Base-by-base conservation (phyloP, 768 basidiomycete species). In the Astraeus odoratus region DNA sequence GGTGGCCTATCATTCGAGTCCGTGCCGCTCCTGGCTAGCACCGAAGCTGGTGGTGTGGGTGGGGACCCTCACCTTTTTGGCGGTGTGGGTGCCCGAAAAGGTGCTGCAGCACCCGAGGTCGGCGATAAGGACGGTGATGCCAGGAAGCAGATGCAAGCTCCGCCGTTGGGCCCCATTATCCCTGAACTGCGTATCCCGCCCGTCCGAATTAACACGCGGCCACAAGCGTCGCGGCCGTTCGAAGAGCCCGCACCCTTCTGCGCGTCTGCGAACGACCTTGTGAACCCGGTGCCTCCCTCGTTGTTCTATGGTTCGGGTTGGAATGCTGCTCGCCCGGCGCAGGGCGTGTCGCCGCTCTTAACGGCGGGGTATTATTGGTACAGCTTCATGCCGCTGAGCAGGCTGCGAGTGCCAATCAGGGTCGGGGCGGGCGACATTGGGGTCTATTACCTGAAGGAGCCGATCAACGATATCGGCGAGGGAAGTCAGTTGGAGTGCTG, bases 271-370 rank as follows among this genome's bases (percentile, higher is more conserved):
- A 95, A 97, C 65, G 94, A 99, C 62, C 73, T 98, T 42, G 90
- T 99, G 65, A 97, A 98, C 67, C 96, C 96, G 1, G 74, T 98
- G 0, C 95, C 95, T n/a, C 80, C 84, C 0, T 89, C 88, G 24
- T 67, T 97, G 54, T 98, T 98, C 70, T 87, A 85, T 50, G 96
- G 93, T 24, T 83, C 85, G 0, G 96, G 96, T 5, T 99, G 95
- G 95, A 73, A 76, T 49, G 77, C 78, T 1, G 77, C 75, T 57
- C 89, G 93, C 62, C 90, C 86, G 0, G 62, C 75, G 2, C 66
- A 73, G 40, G 61, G 71, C 38, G 48, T 56, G 2, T 65, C 69
- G 43, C 60, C 71, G 53, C 70, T 75, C 43, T 72, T 85, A 61
- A 78, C 71, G 46, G 76, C 69, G 54, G 80, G 71, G 43, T 90